These are phyloP conservation scores for Leccinum barrowsii DNA, from an alignment of 768 basidiomycete genomes.

Conservation along the genomic window DNA sequence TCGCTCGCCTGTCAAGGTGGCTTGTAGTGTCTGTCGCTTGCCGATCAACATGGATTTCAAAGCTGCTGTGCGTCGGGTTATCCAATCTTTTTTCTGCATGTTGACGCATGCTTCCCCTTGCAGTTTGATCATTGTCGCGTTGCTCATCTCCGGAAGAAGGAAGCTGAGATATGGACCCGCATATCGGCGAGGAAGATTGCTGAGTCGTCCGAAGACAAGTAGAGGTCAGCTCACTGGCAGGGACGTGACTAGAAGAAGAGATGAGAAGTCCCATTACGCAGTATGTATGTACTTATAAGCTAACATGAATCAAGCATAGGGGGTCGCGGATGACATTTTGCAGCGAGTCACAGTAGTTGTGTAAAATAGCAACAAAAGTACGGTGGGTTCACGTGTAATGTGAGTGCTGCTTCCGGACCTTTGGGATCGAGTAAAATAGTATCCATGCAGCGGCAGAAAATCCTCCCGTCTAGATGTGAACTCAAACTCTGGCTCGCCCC, in stretches of 20 bases:
- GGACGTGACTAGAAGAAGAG: not conserved
- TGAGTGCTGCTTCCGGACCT: conserved; percentile 1
- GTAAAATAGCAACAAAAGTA: conserved; percentile 5
- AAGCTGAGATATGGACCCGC: conserved; percentile 5
- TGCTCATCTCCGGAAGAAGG: not conserved
- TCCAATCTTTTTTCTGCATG: not conserved
- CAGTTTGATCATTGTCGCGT: not conserved
- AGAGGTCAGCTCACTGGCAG: not conserved
- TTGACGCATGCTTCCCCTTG: not conserved
- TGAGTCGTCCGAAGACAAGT: not conserved
- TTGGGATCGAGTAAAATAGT: conserved; percentile 2
- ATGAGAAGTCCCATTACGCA: not conserved
- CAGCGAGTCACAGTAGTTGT: conserved; percentile 5
- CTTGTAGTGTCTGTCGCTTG: conserved; percentile 6
- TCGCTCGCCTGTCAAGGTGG: conserved; percentile 4
- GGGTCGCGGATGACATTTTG: conserved; percentile 3
- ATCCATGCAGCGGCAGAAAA: conserved; percentile 7
- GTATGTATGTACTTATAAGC: conserved; percentile 10
- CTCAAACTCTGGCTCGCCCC: not conserved
- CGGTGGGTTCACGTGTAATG: conserved; percentile 7
- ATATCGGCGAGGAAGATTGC: not conserved
- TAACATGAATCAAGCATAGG: conserved; percentile 4
- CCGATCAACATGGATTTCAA: conserved; percentile 3
- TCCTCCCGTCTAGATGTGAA: conserved; percentile 14
- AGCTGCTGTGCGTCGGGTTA: not conserved